A percentile compares a stretch with the other conserved stretches of the same genome.
phyloP scores from a whole-genome alignment of 768 basidiomycete species.

The Mycena maculata region DNA sequence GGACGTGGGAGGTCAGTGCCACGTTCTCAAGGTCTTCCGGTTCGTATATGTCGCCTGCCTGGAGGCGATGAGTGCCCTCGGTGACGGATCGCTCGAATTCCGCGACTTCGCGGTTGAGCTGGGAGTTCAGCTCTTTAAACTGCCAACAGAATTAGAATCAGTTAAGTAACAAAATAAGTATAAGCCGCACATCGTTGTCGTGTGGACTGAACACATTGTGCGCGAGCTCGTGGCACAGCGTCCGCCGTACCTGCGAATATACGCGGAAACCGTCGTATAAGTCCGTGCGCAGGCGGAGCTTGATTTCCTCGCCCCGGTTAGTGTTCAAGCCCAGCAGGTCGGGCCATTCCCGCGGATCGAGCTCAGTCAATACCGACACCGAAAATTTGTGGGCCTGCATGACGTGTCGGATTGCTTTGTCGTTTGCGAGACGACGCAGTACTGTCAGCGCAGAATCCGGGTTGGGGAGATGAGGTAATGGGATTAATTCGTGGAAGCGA shows the following conservation, averaged over 20 bases:
- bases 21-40: slow-evolving; percentile 70
- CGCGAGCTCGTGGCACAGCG: slow-evolving; percentile 81
- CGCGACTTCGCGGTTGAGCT: slow-evolving; percentile 76
- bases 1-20: slow-evolving; percentile 57
- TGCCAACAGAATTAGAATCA: slow-evolving; percentile 36
- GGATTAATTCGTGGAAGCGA: slow-evolving; percentile 72
- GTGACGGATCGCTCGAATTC: slow-evolving; percentile 69
- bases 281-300: slow-evolving; percentile 76
- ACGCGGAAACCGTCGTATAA: slow-evolving; percentile 77
- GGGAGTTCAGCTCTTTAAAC: slow-evolving; percentile 84
- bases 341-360: slow-evolving; percentile 83
- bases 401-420: slow-evolving; percentile 75
- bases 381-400: slow-evolving; percentile 78
- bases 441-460: slow-evolving; percentile 66
- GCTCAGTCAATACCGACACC: slow-evolving; percentile 78
- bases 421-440: slow-evolving; percentile 70
- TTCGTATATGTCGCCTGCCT: slow-evolving; percentile 58
- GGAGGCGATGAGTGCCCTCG: slow-evolving; percentile 67
- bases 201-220: slow-evolving; percentile 83
- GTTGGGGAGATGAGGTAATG: slow-evolving; percentile 73
- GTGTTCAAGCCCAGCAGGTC: slow-evolving; percentile 76
- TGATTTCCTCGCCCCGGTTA: slow-evolving; percentile 70
- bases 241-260: slow-evolving; percentile 72
- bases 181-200: slow-evolving; percentile 71
- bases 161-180: background rate